Conservation (phyloP, 305 asterid genomes). For the Solanum aculeatissimum region DNA sequence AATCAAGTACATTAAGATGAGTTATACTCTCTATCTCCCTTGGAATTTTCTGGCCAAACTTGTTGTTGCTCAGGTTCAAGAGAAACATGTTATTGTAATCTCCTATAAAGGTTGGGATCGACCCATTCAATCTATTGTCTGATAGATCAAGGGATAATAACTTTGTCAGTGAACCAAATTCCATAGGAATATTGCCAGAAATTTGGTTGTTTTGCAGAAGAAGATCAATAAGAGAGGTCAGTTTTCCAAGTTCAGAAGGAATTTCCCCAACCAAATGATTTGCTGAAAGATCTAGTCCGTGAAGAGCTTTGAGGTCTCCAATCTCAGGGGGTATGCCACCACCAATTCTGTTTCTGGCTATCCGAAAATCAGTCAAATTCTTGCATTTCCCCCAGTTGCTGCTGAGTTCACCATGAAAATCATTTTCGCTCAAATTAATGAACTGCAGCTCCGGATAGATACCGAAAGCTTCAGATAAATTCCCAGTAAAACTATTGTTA, state of each 20-base stretch:
- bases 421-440: background rate
- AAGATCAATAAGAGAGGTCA: background rate
- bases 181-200: background rate
- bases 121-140: background rate
- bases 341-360: conserved; percentile 16
- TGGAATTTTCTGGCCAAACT: background rate
- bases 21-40: background rate
- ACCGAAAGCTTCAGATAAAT: conserved; percentile 9
- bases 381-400: background rate
- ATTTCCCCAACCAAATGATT: conserved; percentile 1
- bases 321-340: conserved; percentile 9
- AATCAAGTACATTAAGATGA: background rate
- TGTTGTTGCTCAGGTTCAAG: conserved; percentile 9
- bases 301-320: background rate
- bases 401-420: background rate
- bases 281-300: background rate
- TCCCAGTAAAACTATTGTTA: background rate
- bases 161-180: background rate
- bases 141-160: background rate
- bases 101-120: background rate
- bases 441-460: background rate
- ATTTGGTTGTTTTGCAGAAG: background rate
- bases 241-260: background rate
- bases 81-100: background rate
- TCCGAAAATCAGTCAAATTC: conserved; percentile 9